phyloP scores from a whole-genome alignment of 73 alveolate species.

The Durusdinium trenchii region DNA sequence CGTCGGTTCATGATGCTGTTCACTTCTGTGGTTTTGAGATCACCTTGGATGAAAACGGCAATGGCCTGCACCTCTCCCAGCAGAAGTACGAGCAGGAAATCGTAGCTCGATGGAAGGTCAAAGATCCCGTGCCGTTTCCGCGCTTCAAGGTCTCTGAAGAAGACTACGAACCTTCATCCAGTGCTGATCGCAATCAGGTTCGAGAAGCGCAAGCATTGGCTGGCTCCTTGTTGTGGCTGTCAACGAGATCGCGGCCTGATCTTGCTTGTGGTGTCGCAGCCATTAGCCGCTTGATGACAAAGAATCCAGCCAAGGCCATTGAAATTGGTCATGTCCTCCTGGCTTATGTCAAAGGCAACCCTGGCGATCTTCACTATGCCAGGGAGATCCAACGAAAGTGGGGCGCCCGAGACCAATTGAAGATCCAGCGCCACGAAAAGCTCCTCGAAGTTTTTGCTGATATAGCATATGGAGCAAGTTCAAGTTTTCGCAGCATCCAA shows the following conservation, averaged over 20 bases:
- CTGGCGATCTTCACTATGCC: neutral
- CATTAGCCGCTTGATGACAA: neutral
- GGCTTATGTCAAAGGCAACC: neutral
- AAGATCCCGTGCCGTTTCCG: neutral
- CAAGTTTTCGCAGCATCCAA: neutral
- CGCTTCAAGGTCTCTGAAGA: neutral
- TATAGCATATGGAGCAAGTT: neutral
- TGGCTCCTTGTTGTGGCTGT: neutral
- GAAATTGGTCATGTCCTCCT: neutral
- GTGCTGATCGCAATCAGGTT: neutral
- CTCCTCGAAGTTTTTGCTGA: neutral
- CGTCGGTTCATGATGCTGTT: neutral
- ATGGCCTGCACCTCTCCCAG: neutral
- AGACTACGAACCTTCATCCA: neutral
- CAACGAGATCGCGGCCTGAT: neutral
- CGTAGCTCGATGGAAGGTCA: neutral
- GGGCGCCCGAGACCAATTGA: neutral
- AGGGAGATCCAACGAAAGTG: neutral
- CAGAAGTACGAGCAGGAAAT: neutral
- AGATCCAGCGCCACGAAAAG: neutral
- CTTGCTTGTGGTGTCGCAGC: neutral
- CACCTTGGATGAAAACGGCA: neutral
- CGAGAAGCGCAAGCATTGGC: neutral
- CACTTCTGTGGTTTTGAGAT: neutral
- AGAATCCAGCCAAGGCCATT: neutral